These are phyloP conservation scores for Multifurca ochricompacta DNA, from an alignment of 768 basidiomycete genomes.

Conservation along the genomic window DNA sequence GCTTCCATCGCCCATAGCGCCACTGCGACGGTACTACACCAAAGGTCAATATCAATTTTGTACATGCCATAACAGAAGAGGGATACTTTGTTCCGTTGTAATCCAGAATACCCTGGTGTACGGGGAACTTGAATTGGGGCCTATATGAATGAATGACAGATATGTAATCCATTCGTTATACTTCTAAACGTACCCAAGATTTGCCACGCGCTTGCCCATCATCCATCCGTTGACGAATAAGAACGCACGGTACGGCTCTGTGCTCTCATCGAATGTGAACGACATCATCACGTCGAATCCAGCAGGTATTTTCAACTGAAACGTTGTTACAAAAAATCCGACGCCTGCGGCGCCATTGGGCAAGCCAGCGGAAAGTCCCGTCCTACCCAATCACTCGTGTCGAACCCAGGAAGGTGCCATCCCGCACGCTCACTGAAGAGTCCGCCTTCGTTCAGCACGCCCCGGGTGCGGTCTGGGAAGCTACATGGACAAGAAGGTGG, in stretches of 20 bases:
- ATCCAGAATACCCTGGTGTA: constrained; percentile 73
- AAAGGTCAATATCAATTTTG: background rate
- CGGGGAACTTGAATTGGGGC: constrained; percentile 75
- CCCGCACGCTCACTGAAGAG: constrained; percentile 37
- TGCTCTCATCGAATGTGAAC: constrained; percentile 57
- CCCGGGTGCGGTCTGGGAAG: constrained; percentile 57
- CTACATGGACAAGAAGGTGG: constrained; percentile 31
- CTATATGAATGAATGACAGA: constrained; percentile 28
- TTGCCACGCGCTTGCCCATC: constrained; percentile 58
- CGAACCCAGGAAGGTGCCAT: constrained; percentile 52
- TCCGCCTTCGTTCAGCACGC: constrained; percentile 41
- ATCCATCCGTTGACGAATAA: constrained; percentile 86
- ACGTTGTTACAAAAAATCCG: constrained; percentile 76
- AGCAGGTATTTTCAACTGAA: constrained; percentile 50
- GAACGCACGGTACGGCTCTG: constrained; percentile 62
- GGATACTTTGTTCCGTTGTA: constrained; percentile 65
- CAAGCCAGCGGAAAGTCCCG: constrained; percentile 53
- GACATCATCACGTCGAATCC: constrained; percentile 63
- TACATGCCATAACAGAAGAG: background rate
- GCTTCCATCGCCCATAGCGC: constrained; percentile 31
- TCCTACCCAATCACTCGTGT: constrained; percentile 49
- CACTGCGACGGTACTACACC: constrained; percentile 20
- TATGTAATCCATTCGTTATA: background rate
- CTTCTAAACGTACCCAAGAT: constrained; percentile 27
- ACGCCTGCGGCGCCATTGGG: constrained; percentile 55